Percentiles rank a stretch among this genome's conserved stretches.
Evolutionary conservation across 2,329 filamentous ascomycete species (phyloP).

Genomic region (Apiospora arundinis): DNA sequence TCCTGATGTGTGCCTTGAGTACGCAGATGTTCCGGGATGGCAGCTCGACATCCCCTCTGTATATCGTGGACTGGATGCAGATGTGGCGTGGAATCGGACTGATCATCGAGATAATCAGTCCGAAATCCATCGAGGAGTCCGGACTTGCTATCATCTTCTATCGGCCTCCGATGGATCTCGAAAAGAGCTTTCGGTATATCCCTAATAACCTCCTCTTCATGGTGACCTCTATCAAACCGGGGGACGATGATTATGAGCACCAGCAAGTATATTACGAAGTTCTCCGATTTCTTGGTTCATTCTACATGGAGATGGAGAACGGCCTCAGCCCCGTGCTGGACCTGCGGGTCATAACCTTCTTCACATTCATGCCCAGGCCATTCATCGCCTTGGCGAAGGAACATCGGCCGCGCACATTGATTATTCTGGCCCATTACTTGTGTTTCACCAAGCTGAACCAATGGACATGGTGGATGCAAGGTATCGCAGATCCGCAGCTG

Average conservation of each 20-base stretch:
- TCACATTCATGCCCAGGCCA: conserved; percentile 54
- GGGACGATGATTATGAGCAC: conserved; percentile 49
- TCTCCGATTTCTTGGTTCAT: conserved; percentile 56
- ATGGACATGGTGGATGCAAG: conserved; percentile 57
- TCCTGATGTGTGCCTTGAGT: conserved; percentile 58
- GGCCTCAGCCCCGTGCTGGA: conserved; percentile 53
- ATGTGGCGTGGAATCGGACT: conserved; percentile 61
- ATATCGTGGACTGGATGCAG: conserved; percentile 62
- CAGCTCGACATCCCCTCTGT: conserved; percentile 50
- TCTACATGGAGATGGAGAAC: conserved; percentile 55
- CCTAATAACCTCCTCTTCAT: conserved; percentile 57
- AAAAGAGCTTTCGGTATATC: conserved; percentile 47
- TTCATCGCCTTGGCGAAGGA: conserved; percentile 53
- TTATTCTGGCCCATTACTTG: conserved; percentile 61
- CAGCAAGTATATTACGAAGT: conserved; percentile 51
- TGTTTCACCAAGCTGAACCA: conserved; percentile 54
- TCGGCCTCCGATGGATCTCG: conserved; percentile 55
- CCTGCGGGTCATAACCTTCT: conserved; percentile 59
- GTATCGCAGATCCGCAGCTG: conserved; percentile 54
- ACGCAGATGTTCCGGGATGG: conserved; percentile 58
- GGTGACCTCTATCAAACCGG: conserved; percentile 50
- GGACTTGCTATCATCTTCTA: conserved; percentile 56
- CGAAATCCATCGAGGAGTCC: conserved; percentile 42
- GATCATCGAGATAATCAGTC: conserved; percentile 50
- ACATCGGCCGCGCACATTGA: conserved; percentile 51